A percentile compares a stretch with the other conserved stretches of the same genome.
These are phyloP conservation scores for Lentinus brumalis DNA, from an alignment of 768 basidiomycete genomes.

Conservation along the genomic window DNA sequence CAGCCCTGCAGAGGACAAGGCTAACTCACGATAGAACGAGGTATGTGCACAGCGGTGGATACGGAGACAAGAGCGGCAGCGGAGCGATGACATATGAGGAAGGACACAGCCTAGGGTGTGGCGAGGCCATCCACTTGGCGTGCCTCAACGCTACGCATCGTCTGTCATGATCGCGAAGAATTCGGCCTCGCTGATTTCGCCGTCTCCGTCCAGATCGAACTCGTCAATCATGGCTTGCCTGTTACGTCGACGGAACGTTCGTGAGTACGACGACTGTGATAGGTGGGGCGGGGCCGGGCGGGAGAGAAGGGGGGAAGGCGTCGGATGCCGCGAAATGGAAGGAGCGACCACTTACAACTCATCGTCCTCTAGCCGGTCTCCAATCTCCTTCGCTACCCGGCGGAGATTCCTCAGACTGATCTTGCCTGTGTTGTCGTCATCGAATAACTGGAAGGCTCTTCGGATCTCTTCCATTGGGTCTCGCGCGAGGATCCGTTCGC, in stretches of 20 bases:
- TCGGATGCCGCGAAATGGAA: not conserved
- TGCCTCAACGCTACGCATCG: constrained; percentile 54
- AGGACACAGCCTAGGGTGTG: not conserved
- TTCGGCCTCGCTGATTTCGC: constrained; percentile 95
- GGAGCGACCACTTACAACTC: constrained; percentile 73
- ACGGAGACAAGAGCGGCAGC: constrained; percentile 5
- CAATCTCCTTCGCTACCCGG: constrained; percentile 95
- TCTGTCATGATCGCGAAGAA: constrained; percentile 98
- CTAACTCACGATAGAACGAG: not conserved
- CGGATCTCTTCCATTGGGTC: constrained; percentile 97
- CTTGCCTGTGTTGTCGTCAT: constrained; percentile 94
- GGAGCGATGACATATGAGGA: constrained; percentile 6
- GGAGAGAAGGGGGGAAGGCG: too few relatives aligned
- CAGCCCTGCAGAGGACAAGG: not conserved
- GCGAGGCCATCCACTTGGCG: constrained; percentile 9
- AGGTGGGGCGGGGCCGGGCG: too few relatives aligned
- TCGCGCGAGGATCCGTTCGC: constrained; percentile 87
- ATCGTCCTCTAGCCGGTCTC: constrained; percentile 92
- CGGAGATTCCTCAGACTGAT: constrained; percentile 89
- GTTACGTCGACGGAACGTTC: not conserved
- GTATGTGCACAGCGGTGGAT: too few relatives aligned
- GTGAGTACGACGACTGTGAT: not conserved
- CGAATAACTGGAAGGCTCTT: constrained; percentile 94
- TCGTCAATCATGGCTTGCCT: constrained; percentile 99
- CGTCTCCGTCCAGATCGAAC: constrained; percentile 98